Conservation (phyloP, 2,329 filamentous ascomycete species). For the Ceratocystis huliohia region DNA sequence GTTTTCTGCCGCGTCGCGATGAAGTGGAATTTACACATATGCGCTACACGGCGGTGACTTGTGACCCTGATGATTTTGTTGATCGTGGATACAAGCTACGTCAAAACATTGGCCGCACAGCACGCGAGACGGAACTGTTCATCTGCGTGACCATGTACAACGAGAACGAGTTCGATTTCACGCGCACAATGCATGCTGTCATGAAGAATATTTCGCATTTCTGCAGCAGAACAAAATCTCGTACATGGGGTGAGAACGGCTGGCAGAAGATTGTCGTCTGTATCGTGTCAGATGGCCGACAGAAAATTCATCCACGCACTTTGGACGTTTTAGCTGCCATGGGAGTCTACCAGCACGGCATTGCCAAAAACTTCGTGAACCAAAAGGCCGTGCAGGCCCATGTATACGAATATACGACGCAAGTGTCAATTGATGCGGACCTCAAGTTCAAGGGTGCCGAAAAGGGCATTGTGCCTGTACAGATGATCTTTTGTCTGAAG, state of each 20-base stretch:
- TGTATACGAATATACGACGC: conserved; percentile 97
- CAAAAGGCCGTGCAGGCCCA: conserved; percentile 89
- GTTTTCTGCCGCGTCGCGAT: conserved; percentile 83
- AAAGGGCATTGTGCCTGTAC: conserved; percentile 95
- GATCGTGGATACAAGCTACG: conserved; percentile 80
- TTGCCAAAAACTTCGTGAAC: conserved; percentile 97
- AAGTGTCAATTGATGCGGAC: conserved; percentile 88
- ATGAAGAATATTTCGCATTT: conserved; percentile 98
- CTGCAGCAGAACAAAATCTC: conserved; percentile 78
- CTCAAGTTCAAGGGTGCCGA: conserved; percentile 98
- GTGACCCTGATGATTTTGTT: conserved; percentile 88
- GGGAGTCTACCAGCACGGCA: conserved; percentile 95
- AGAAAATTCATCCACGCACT: conserved; percentile 79
- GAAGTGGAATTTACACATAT: conserved; percentile 97
- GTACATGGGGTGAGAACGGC: conserved; percentile 91
- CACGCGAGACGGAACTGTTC: conserved; percentile 85
- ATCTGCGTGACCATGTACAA: conserved; percentile 99
- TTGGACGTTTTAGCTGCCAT: conserved; percentile 90
- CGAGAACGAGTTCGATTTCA: conserved; percentile 93
- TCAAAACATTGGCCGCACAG: conserved; percentile 72
- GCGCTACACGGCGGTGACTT: conserved; percentile 97
- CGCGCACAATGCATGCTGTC: conserved; percentile 93
- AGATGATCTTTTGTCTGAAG: conserved; percentile 97
- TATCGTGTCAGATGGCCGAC: conserved; percentile 85
- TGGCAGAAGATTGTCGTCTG: conserved; percentile 99